Percentiles rank a stretch among this genome's conserved stretches.
These are phyloP conservation scores for Margaritispora aquatica DNA, from an alignment of 495 filamentous ascomycete species.

Conservation along the genomic window DNA sequence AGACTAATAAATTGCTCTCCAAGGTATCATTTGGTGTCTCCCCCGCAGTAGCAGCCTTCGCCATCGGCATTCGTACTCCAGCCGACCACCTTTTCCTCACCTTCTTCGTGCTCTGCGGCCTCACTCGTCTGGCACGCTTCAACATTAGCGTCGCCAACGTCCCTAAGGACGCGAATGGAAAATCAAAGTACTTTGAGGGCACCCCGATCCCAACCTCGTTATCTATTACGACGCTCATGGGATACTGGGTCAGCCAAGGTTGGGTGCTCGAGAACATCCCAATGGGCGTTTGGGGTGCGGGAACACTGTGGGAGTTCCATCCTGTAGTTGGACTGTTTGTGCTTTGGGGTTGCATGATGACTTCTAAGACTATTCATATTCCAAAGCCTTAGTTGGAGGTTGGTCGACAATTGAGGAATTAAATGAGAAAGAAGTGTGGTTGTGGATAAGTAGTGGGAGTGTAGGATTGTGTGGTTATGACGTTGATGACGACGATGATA, in stretches of 20 bases:
- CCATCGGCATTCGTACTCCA: slow-evolving; percentile 80
- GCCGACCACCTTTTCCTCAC: slow-evolving; percentile 79
- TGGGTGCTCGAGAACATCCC: slow-evolving; percentile 76
- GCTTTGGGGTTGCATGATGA: slow-evolving; percentile 83
- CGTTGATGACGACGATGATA: neutral
- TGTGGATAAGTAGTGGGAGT: neutral
- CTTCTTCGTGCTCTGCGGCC: slow-evolving; percentile 90
- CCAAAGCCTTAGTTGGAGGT: slow-evolving; percentile 61
- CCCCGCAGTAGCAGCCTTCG: slow-evolving; percentile 81
- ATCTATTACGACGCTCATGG: slow-evolving; percentile 76
- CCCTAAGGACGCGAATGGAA: slow-evolving; percentile 86
- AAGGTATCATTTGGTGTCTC: slow-evolving; percentile 95
- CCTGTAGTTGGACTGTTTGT: slow-evolving; percentile 80
- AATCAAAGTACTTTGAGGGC: slow-evolving; percentile 92
- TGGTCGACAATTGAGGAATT: neutral
- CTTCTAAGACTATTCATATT: slow-evolving; percentile 88
- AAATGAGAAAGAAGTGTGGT: neutral
- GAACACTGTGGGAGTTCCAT: slow-evolving; percentile 76
- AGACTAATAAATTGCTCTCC: too few relatives aligned
- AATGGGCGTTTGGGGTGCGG: slow-evolving; percentile 55
- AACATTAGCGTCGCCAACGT: slow-evolving; percentile 87
- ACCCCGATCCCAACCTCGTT: slow-evolving; percentile 91
- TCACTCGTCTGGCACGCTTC: slow-evolving; percentile 91
- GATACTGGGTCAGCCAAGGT: slow-evolving; percentile 75
- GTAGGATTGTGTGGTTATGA: neutral